These are phyloP conservation scores for Pseudogymnoascus sp. DNA, from an alignment of 2,329 filamentous ascomycete genomes.

Conservation along the genomic window DNA sequence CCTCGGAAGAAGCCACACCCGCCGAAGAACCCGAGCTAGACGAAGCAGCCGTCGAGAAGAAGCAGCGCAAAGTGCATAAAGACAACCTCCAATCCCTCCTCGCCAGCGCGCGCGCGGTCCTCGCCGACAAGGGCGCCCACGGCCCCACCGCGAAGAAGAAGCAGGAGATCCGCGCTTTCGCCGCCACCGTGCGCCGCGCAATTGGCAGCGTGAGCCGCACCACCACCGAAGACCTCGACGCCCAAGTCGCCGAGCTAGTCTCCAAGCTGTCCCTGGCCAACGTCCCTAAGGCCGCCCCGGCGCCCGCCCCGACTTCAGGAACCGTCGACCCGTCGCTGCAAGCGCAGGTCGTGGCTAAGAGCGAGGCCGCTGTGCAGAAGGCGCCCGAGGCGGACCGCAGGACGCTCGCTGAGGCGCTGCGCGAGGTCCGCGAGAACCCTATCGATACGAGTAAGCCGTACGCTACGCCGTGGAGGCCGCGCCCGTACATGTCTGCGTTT, in stretches of 20 bases:
- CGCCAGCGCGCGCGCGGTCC: slow-evolving; percentile 51
- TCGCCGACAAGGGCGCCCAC: slow-evolving; percentile 42
- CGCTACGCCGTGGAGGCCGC: slow-evolving; percentile 80
- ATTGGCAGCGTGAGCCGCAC: slow-evolving; percentile 33
- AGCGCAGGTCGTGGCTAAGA: slow-evolving; percentile 11
- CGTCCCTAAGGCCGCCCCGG: slow-evolving; percentile 18
- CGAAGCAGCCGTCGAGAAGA: slow-evolving; percentile 35
- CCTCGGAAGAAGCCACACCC: slow-evolving; percentile 7
- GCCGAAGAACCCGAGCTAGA: slow-evolving; percentile 9
- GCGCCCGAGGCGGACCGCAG: slow-evolving; percentile 19
- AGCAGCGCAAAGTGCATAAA: slow-evolving; percentile 30
- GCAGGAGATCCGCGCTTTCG: slow-evolving; percentile 66
- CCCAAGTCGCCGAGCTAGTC: slow-evolving; percentile 47
- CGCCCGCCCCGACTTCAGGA: slow-evolving; percentile 12
- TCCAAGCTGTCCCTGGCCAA: slow-evolving; percentile 36
- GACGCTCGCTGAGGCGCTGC: slow-evolving; percentile 14
- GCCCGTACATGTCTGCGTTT: slow-evolving; percentile 83
- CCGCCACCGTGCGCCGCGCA: slow-evolving; percentile 39
- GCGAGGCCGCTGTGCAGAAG: slow-evolving; percentile 12
- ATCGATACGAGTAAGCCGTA: slow-evolving; percentile 75
- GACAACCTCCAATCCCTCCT: slow-evolving; percentile 44
- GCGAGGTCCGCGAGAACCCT: slow-evolving; percentile 59
- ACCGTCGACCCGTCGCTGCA: slow-evolving; percentile 21
- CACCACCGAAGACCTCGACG: slow-evolving; percentile 42
- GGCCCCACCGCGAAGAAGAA: slow-evolving; percentile 63